Evolutionary conservation across 2,329 filamentous ascomycete genomes (phyloP), one percentile per base, ranked within the genome.

Genomic region (Cryphonectria carpinicola): DNA sequence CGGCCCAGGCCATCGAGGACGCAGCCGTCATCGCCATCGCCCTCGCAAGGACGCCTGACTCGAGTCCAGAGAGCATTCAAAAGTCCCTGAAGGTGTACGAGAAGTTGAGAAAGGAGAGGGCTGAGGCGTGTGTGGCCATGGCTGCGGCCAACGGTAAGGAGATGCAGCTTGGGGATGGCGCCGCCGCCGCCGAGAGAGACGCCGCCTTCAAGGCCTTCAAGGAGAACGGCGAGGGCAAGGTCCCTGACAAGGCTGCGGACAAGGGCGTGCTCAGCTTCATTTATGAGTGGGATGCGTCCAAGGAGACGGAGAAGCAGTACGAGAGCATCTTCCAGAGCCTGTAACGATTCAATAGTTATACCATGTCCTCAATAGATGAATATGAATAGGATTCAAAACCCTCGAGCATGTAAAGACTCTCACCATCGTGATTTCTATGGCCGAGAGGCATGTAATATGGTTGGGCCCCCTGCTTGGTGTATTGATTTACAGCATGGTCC

Each of bases 1-100:
- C 89, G 0, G 89, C 89, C 1, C 88, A 90, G 76, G 88, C 89
- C 0, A 88, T 91, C 68, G 89, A 91, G 78, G 89, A 91, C 73
- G 88, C 85, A 0, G 87, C 85, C 0, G 88, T 69, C 13, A 62
- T 75, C 46, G 76, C 76, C 13, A 83, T 84, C 65, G 82, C 83
- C 0, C 78, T 88, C 8, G 77, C 78, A n/a, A 75, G 75, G 49
- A 77, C 80, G 72, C 79, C 80, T 35, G 76, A 80, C 60, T 67
- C 77, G 8, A 75, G 74, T 35, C 76, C 79, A 2, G 77, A 77
- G 39, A 77, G 77, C 74, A 84, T 85, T 74, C 83, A 76, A 75
- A 86, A 81, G 77, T 82, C 82, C 4, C 78, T 88, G 32, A 79
- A 78, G 66, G 82, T 85, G 1, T 88, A 87, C 73, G 84, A 88